A percentile compares a stretch with the other conserved stretches of the same genome.
These are phyloP conservation scores for Aciculosporium take DNA, from an alignment of 2,329 filamentous ascomycete species.

Conservation along the genomic window DNA sequence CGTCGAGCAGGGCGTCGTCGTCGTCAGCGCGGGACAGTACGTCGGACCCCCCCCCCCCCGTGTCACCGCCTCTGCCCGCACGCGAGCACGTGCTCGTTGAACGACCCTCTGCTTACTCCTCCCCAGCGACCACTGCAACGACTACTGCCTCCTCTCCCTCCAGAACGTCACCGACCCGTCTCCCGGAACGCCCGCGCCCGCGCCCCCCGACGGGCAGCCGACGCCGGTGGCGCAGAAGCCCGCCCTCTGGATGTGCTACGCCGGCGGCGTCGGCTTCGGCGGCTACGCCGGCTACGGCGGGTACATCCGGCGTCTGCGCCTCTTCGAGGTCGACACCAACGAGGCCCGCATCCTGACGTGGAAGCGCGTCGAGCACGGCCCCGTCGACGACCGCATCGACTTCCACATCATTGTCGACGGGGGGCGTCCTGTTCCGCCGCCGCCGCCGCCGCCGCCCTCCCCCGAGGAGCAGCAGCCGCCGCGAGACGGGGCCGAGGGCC, in stretches of 20 bases:
- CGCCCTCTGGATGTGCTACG: conserved; percentile 96
- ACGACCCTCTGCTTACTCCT: background rate
- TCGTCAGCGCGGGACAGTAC: conserved; percentile 85
- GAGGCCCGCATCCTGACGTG: conserved; percentile 79
- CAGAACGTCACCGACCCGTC: conserved; percentile 15
- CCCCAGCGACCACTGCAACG: conserved; percentile 77
- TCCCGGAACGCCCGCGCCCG: background rate
- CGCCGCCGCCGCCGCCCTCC: conserved; percentile 8
- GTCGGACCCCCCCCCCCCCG: too few relatives aligned
- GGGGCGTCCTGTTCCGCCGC: conserved; percentile 30
- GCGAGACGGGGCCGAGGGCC: background rate
- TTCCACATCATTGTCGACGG: conserved; percentile 53
- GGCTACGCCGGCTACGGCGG: conserved; percentile 87
- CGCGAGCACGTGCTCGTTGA: too few relatives aligned
- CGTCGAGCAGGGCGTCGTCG: conserved; percentile 68
- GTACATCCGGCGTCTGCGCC: conserved; percentile 67
- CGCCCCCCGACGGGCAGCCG: conserved; percentile 3
- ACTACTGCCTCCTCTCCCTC: conserved; percentile 70
- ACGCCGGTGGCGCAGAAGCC: conserved; percentile 28
- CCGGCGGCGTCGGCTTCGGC: conserved; percentile 79
- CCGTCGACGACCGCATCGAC: conserved; percentile 39
- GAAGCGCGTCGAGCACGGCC: conserved; percentile 67
- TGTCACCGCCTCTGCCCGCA: too few relatives aligned
- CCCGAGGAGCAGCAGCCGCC: too few relatives aligned
- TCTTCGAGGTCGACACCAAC: conserved; percentile 92